Percentiles rank a stretch among this genome's conserved stretches.
phyloP scores from a whole-genome alignment of 441 rosid species.

The Eruca vesicaria region DNA sequence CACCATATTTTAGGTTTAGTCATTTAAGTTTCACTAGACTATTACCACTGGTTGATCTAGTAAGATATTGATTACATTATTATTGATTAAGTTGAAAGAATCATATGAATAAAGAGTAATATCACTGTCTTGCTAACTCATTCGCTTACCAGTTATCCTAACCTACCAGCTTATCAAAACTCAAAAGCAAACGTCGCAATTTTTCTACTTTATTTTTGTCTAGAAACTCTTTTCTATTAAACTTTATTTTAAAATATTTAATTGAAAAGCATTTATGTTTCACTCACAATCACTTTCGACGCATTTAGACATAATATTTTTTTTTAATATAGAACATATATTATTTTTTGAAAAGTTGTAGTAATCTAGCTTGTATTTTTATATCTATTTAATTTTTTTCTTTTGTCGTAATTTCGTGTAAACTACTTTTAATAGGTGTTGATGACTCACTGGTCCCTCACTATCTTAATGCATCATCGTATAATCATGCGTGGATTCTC shows the following conservation, averaged over 20 bases:
- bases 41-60: too few relatives aligned
- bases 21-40: too few relatives aligned
- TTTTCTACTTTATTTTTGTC: background rate
- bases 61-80: background rate
- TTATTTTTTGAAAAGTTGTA: background rate
- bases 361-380: background rate
- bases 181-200: background rate
- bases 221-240: background rate
- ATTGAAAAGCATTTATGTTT: slow-evolving; percentile 4
- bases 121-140: background rate
- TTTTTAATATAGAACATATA: background rate
- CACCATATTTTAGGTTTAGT: too few relatives aligned
- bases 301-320: background rate
- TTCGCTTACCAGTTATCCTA: background rate
- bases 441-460: slow-evolving; percentile 10
- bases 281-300: background rate
- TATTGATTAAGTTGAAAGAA: background rate
- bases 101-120: background rate
- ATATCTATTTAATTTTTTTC: background rate
- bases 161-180: background rate
- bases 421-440: slow-evolving; percentile 1
- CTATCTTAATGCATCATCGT: background rate
- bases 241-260: background rate
- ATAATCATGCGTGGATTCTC: background rate
- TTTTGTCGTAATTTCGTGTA: background rate